Percentiles rank a stretch among this genome's conserved stretches.
Evolutionary conservation across 306 rosid genomes (phyloP).

Genomic region (Gastrolobium villosum): DNA sequence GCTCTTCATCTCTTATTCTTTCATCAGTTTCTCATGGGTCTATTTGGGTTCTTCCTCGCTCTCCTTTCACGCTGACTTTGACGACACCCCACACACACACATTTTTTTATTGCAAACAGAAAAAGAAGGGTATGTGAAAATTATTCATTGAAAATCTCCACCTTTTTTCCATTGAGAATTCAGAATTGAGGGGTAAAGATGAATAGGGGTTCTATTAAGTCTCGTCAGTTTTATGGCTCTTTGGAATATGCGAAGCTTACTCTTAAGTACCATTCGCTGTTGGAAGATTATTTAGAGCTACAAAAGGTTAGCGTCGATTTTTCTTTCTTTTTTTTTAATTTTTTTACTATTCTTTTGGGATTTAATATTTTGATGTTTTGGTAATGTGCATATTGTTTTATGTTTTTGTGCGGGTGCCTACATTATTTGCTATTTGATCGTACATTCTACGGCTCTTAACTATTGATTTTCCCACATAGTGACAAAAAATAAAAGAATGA

Average conservation of each 20-base stretch:
- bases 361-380: background rate
- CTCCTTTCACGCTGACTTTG: background rate
- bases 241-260: conserved; percentile 30
- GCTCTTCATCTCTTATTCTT: too few species aligned
- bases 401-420: background rate
- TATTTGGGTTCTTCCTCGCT: background rate
- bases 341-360: background rate
- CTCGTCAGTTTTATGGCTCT: conserved; percentile 38
- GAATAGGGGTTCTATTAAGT: conserved; percentile 52
- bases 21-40: too few species aligned
- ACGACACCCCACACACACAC: too few species aligned
- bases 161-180: conserved; percentile 11
- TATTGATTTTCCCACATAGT: background rate
- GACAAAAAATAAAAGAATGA: background rate
- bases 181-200: conserved; percentile 39
- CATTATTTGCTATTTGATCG: background rate
- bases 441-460: background rate
- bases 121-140: background rate
- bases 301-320: conserved; percentile 59
- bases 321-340: background rate
- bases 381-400: background rate
- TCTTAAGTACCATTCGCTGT: conserved; percentile 30
- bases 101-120: background rate
- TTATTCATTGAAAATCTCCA: background rate
- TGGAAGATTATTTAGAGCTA: conserved; percentile 59